Base-by-base conservation (phyloP, 768 basidiomycete genomes). In the Harrya chromipes region DNA sequence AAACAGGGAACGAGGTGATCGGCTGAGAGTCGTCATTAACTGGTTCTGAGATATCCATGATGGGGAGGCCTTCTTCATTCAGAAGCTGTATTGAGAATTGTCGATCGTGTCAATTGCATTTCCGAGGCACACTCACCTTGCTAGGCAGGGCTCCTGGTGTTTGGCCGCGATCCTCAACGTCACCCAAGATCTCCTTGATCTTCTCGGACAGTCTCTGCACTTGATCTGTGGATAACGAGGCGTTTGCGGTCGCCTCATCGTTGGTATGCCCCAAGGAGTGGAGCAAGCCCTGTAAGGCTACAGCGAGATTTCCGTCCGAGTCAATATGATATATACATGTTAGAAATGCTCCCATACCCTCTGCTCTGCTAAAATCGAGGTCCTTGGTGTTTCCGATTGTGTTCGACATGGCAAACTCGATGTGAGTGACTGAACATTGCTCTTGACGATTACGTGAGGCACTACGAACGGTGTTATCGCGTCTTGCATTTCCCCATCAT, bases 1-100 rank as follows among this genome's bases (percentile, higher is more conserved):
- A 70, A 23, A 43, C 31, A 3, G 60, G 38, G 10, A 57, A 46
- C 1, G 57, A 43, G 19, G 46, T 46, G n/a, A 57, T 55, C 23
- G 50, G 44, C 24, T 60, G 68, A 19, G 56, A 40, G n/a, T 41
- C 40, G 3, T 58, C 61, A 14, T 67, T 43, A 4, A 76, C 58
- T 36, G 81, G 81, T 60, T 91, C 89, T 26, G 76, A 77, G 49
- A 91, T 84, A 33, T 91, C 89, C 52, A 90, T 74, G 53, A 91
- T 84, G 11, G 88, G 88, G 34, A 87, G 77, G 4, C 87, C 87
- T 41, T 91, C 87, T 58, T 89, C 86, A 58, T 86, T 87, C 35
- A 85, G 57, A 45, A 84, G 72, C 87, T 90, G 52, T 7, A 58
- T 52, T 36, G 53, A 33, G 26, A 19, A 46, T 57, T 55, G 60